phyloP scores from a whole-genome alignment of 768 basidiomycete genomes.

The Tricholoma bakamatsutake region DNA sequence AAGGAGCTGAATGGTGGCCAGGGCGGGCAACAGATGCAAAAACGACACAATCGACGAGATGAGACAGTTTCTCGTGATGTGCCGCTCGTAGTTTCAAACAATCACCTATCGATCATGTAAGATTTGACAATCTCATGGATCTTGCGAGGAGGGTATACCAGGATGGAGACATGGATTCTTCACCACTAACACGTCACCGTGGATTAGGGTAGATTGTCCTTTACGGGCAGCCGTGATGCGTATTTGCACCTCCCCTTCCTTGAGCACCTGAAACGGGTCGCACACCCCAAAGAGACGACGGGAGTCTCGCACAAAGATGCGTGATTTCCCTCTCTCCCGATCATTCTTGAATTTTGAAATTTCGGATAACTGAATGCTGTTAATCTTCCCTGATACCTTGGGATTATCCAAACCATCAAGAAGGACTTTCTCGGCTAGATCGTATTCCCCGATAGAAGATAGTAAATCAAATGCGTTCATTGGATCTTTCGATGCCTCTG shows the following conservation, averaged over 20 bases:
- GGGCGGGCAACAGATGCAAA: slow-evolving; percentile 54
- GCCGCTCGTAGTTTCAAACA: slow-evolving; percentile 61
- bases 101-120: slow-evolving; percentile 36
- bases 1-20: slow-evolving; percentile 56
- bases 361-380: slow-evolving; percentile 41
- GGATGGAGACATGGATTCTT: slow-evolving; percentile 69
- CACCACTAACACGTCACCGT: slow-evolving; percentile 58
- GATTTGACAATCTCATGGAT: background rate
- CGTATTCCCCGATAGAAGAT: slow-evolving; percentile 42
- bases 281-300: slow-evolving; percentile 62
- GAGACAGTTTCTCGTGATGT: slow-evolving; percentile 39
- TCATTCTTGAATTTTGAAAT: slow-evolving; percentile 47
- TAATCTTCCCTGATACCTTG: slow-evolving; percentile 34
- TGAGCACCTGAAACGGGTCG: slow-evolving; percentile 56
- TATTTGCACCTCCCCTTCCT: slow-evolving; percentile 60
- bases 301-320: slow-evolving; percentile 59
- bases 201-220: slow-evolving; percentile 49
- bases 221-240: slow-evolving; percentile 46
- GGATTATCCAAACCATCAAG: slow-evolving; percentile 48
- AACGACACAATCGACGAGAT: slow-evolving; percentile 63
- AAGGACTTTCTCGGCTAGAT: slow-evolving; percentile 45
- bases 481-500: slow-evolving; percentile 39
- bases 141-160: slow-evolving; percentile 25
- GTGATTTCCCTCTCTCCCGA: slow-evolving; percentile 42
- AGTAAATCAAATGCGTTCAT: slow-evolving; percentile 51